Base-by-base conservation (phyloP, 208 protist species). In the Phytomonas francai region DNA sequence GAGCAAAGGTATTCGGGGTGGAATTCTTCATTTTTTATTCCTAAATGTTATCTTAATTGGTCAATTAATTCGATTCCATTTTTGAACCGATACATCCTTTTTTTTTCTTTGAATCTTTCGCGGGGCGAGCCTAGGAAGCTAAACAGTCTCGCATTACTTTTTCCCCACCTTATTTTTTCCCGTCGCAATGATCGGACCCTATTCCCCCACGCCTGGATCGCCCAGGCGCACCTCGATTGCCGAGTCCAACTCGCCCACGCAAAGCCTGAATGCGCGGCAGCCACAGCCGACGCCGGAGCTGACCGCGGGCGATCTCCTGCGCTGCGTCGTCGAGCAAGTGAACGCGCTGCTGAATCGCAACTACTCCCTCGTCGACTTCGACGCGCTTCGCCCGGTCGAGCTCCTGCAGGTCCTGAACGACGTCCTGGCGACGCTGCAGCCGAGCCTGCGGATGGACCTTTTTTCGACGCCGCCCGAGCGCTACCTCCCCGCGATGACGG, bases 291-390 rank as follows among this genome's bases (percentile, higher is more conserved):
- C 71, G 30, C 32, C 70, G 7, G 81, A 93, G 30, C 59, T 92
- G 12, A 76, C 76, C 0, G 68, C 80, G 29, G 78, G 88, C 56
- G 87, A 93, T 57, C 70, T 95, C 16, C 72, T 96, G 2, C 84
- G 84, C 59, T 84, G 78, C 60, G 85, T 96, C 59, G 90, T 96
- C 42, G 86, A 96, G 32, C 78, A 87, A 51, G 78, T 88, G 29
- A 96, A 96, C 70, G 80, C 69, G n/a, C 67, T 80, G 19, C 76
- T 96, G 0, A 67, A 78, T 7, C 76, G 84, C 2, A 79, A 78
- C 56, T 94, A 94, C 80, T 92, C 86, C 31, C 80, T 96, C 30
- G 92, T 97, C 2, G 87, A 92, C 51, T 97, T 97, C 71, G 92
- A 97, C 68, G 73, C 71, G 6, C 78, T 95, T 32, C 63, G 76